phyloP scores from a whole-genome alignment of 2,329 filamentous ascomycete species.

The Calonectria naviculata region DNA sequence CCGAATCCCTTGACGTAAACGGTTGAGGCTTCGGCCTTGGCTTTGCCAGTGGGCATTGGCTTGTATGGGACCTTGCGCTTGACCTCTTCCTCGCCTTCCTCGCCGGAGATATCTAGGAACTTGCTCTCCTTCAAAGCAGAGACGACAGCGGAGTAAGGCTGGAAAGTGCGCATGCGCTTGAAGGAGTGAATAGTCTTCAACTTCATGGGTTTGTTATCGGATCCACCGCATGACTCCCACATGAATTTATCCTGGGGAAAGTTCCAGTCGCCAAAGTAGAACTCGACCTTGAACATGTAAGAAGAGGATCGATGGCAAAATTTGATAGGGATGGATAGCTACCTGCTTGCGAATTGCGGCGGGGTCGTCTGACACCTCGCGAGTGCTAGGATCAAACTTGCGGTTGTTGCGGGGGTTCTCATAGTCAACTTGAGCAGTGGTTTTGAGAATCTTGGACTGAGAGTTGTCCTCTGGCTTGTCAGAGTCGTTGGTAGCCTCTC shows the following conservation, averaged over 20 bases:
- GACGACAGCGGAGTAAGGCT: conserved; percentile 86
- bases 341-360: conserved; percentile 87
- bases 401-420: conserved; percentile 64
- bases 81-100: conserved; percentile 77
- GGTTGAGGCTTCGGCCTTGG: conserved; percentile 76
- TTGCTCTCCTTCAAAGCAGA: conserved; percentile 84
- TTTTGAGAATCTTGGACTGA: conserved; percentile 55
- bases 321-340: conserved; percentile 29
- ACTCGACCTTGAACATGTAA: conserved; percentile 76
- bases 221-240: conserved; percentile 80
- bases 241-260: conserved; percentile 90
- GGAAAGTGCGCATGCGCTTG: conserved; percentile 96
- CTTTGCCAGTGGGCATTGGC: conserved; percentile 67
- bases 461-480: conserved; percentile 36
- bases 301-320: neutral
- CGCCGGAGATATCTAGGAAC: conserved; percentile 78
- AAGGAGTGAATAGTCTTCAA: conserved; percentile 85
- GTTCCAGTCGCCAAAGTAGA: conserved; percentile 95
- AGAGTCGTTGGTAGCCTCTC: conserved; percentile 33
- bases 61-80: conserved; percentile 81
- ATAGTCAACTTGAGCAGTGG: conserved; percentile 51
- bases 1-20: conserved; percentile 97
- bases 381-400: conserved; percentile 77
- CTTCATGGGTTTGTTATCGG: conserved; percentile 83
- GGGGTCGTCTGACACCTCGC: conserved; percentile 80